phyloP scores from a whole-genome alignment of 2,329 filamentous ascomycete species.

The Talaromyces sp. region DNA sequence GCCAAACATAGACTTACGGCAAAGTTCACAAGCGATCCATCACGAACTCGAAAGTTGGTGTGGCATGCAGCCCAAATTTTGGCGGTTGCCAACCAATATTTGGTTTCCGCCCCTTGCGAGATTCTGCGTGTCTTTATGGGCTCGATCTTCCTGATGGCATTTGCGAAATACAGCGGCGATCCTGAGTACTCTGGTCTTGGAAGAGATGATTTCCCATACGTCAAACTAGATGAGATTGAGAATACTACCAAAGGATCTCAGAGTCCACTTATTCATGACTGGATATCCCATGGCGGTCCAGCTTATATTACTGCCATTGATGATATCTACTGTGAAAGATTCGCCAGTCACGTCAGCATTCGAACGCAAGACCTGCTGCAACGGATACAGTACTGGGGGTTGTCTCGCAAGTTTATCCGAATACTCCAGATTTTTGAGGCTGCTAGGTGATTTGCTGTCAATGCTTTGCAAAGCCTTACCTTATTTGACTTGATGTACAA shows the following conservation, averaged over 20 bases:
- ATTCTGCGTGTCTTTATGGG: constrained; percentile 15
- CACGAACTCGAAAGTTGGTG: constrained; percentile 5
- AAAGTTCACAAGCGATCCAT: constrained; percentile 1
- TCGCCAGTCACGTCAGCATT: constrained; percentile 6
- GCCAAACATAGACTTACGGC: background rate
- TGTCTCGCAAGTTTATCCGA: constrained; percentile 8
- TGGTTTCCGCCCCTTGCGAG: constrained; percentile 14
- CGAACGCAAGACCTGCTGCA: constrained; percentile 6
- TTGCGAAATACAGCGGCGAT: background rate
- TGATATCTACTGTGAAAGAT: background rate
- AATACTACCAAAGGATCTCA: background rate
- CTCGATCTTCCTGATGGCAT: constrained; percentile 10
- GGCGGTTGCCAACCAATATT: constrained; percentile 9
- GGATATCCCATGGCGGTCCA: constrained; percentile 7
- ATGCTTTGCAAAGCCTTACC: no score
- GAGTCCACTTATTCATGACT: background rate
- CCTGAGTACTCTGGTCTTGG: no score
- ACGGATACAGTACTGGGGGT: constrained; percentile 12
- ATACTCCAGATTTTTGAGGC: constrained; percentile 13
- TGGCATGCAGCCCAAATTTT: constrained; percentile 14
- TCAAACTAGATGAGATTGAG: background rate
- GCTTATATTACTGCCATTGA: constrained; percentile 3
- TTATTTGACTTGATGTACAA: no score
- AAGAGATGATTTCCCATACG: background rate
- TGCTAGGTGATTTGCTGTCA: background rate